Evolutionary conservation across 202 grass and related monocot genomes (phyloP).

Genomic region (Miscanthus sacchariflorus): DNA sequence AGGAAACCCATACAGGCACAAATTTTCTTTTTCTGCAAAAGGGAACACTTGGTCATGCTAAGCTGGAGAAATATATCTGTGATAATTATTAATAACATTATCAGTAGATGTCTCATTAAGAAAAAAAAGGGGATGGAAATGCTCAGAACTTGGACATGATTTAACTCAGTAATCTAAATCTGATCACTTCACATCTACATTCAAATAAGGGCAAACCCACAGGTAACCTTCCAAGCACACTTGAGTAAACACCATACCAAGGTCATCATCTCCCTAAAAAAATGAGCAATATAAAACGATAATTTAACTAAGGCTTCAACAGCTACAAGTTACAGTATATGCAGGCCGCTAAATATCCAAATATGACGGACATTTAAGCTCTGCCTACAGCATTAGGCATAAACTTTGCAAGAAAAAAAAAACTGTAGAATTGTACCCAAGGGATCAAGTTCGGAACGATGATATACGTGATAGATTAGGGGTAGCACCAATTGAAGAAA

Average conservation of each 20-base stretch:
- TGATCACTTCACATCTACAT: background rate
- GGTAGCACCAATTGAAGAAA: too few relatives aligned
- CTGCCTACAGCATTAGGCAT: background rate
- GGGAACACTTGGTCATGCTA: conserved; percentile 34
- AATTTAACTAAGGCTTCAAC: conserved; percentile 3
- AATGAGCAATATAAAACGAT: background rate
- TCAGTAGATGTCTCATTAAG: background rate
- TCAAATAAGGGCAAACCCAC: conserved; percentile 7
- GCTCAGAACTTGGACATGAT: conserved; percentile 30
- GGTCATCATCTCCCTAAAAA: conserved; percentile 13
- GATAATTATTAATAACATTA: conserved; percentile 17
- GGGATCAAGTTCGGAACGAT: too few relatives aligned
- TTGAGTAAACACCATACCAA: conserved; percentile 18
- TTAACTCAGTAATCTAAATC: background rate
- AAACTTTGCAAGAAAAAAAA: too few relatives aligned
- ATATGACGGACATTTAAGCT: background rate
- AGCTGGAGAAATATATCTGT: conserved; percentile 22
- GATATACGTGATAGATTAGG: too few relatives aligned
- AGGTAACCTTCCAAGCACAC: background rate
- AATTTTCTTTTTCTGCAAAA: conserved; percentile 90
- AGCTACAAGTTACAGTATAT: background rate
- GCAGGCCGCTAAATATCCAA: background rate
- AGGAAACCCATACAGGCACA: conserved; percentile 98
- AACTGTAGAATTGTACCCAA: too few relatives aligned
- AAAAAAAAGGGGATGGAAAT: conserved; percentile 19